Base-by-base conservation (phyloP, 805 yeast species). In the Lachancea nothofagi region DNA sequence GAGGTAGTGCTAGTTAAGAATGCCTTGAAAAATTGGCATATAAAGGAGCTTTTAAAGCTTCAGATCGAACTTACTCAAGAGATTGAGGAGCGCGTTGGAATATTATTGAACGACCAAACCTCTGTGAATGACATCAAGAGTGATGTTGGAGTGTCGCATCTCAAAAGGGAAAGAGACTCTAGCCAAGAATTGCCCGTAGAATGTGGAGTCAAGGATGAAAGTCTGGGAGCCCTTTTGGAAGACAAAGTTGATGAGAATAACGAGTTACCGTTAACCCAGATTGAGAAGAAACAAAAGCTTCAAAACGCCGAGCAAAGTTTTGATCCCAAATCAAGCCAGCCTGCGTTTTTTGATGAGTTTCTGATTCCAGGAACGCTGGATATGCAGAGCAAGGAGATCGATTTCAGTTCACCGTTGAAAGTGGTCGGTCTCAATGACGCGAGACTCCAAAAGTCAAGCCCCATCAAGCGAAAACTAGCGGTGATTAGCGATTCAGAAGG, bases 51-150 rank as follows among this genome's bases (percentile, higher is more conserved):
- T 12, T 29, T 55, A 30, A 44, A 44, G 25, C 55, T 55, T 2
- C 61, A 55, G 36, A 24, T 38, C 22, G 57, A 53, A 30, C 48
- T 49, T 3, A 47, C 48, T 17, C 30, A 31, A 22, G 44, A 51
- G 18, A 47, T 55, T 10, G 30, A 40, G 19, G 22, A 28, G 4
- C 47, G 44, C 8, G 44, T 46, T 8, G 25, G 10, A 23, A n/a
- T n/a, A n/a, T n/a, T n/a, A 4, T 17, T 28, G 10, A 20, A 34
- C 26, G 18, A 44, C 4, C 35, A 41, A 19, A 19, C 25, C 27
- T 14, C n/a, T 7, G 15, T 8, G 12, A 18, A n/a, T 18, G 27
- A 8, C 18, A 5, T 13, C 17, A 8, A 20, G 19, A 4, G 18
- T 8, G 27, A 33, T 9, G 13, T 3, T 4, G 20, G n/a, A 5